Conservation (phyloP, 73 alveolate species). For the Paramecium octaurelia region DNA sequence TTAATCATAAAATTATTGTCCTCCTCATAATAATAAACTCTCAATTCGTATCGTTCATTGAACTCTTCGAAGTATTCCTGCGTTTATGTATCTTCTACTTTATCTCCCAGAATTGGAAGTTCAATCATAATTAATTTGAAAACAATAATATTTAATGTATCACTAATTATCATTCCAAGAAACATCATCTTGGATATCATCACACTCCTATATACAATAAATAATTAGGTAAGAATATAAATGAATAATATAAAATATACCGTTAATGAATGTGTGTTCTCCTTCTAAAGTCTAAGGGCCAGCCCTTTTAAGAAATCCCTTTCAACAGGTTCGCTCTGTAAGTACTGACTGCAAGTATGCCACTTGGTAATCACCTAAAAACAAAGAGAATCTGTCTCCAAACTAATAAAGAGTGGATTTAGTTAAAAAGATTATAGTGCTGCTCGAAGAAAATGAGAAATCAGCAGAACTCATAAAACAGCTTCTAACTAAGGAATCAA, state of each 20-base stretch:
- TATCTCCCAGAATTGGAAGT: neutral
- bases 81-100: neutral
- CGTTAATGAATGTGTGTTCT: constrained; percentile 28
- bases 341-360: constrained; percentile 3
- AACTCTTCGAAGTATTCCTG: neutral
- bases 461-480: constrained; percentile 19
- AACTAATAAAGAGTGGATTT: neutral
- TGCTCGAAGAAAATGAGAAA: constrained; percentile 23
- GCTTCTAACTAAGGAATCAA: neutral
- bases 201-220: neutral
- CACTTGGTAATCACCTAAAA: constrained; percentile 1
- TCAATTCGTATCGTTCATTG: neutral
- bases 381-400: neutral
- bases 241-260: neutral
- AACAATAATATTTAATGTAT: neutral
- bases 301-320: neutral
- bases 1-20: neutral
- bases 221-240: neutral
- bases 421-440: constrained; percentile 6
- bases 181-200: neutral
- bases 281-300: constrained; percentile 12
- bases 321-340: neutral
- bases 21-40: neutral
- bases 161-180: neutral
- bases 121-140: neutral